Evolutionary conservation across 257 asterid genomes (phyloP).

Genomic region (Salvia rosmarinus): DNA sequence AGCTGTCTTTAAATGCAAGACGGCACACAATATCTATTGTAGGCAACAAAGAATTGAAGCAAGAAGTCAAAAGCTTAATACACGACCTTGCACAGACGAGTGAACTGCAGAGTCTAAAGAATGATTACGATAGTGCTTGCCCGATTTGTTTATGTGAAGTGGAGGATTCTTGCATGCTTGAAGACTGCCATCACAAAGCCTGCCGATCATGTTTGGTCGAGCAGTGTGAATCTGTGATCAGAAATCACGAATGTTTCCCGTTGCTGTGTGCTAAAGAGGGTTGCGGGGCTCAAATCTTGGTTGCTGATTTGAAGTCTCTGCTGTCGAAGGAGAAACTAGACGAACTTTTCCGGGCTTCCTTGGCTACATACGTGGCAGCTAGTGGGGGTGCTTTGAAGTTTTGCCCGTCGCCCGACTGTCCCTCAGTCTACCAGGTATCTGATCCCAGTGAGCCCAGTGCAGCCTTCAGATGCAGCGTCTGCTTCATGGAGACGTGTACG

Average conservation of each 20-base stretch:
- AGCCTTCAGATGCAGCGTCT: constrained; percentile 69
- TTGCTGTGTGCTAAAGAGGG: constrained; percentile 53
- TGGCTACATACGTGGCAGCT: constrained; percentile 69
- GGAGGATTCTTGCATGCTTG: constrained; percentile 71
- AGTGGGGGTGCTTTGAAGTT: constrained; percentile 69
- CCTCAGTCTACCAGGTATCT: constrained; percentile 67
- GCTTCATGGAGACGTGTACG: constrained; percentile 81
- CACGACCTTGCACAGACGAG: constrained; percentile 49
- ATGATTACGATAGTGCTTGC: constrained; percentile 46
- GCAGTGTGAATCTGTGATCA: constrained; percentile 78
- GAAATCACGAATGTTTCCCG: constrained; percentile 65
- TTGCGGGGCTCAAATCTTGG: constrained; percentile 57
- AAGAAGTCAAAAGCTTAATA: constrained; percentile 59
- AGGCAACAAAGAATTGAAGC: constrained; percentile 70
- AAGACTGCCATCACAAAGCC: constrained; percentile 66
- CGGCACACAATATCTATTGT: constrained; percentile 63
- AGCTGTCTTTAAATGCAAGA: constrained; percentile 54
- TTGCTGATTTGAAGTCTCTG: constrained; percentile 64
- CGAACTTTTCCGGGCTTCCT: constrained; percentile 80
- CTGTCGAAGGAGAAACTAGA: constrained; percentile 63
- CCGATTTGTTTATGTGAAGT: constrained; percentile 83
- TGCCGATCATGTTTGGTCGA: constrained; percentile 77
- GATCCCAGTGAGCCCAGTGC: constrained; percentile 36
- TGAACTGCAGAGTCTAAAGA: constrained; percentile 37
- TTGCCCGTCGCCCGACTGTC: constrained; percentile 96